Base-by-base conservation (phyloP, 1,139 yeast species). In the Pichia sp. region DNA sequence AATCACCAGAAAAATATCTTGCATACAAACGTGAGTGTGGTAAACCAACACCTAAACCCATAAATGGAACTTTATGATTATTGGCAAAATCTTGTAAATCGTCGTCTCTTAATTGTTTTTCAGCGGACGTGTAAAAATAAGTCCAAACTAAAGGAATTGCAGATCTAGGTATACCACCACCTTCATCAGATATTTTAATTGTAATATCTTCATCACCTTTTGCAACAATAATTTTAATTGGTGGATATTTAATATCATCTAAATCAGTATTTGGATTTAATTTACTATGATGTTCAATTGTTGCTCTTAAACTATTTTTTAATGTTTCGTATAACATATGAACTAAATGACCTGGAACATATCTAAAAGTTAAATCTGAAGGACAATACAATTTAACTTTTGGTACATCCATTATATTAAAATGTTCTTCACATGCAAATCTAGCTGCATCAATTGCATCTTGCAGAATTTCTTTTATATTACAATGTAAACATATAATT, bases 141-240 rank as follows among this genome's bases (percentile, higher is more conserved):
- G 96, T 87, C 96, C 96, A 87, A 40, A 87, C 86, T 51, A 85
- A 71, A 2, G 95, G 95, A 25, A 86, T 76, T 47, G 86, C 92
- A 50, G 87, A 75, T 50, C 96, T 72, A 4, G 96, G 86, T 50
- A 89, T 87, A 28, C 96, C 96, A 35, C 96, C 97, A 40, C 96
- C 97, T 67, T 87, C 96, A 61, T 87, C 97, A 37, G 92, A 82
- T 49, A 87, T 82, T 63, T 89, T 89, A 55, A 87, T 83, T n/a
- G 96, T 89, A 52, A 89, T 87, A 61, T 89, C 96, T 60, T 87
- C 96, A 36, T 80, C 77, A 11, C 97, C 97, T 61, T 87, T 87
- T n/a, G 90, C 86, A 26, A 87, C 89, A 49, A 89, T 85, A 26
- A 89, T 84, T 63, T 87, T 87, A 37, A 89, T 82, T 2, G 95